phyloP scores from a whole-genome alignment of 352 stramenopile genomes.

The Phytophthora pseudosyringae region DNA sequence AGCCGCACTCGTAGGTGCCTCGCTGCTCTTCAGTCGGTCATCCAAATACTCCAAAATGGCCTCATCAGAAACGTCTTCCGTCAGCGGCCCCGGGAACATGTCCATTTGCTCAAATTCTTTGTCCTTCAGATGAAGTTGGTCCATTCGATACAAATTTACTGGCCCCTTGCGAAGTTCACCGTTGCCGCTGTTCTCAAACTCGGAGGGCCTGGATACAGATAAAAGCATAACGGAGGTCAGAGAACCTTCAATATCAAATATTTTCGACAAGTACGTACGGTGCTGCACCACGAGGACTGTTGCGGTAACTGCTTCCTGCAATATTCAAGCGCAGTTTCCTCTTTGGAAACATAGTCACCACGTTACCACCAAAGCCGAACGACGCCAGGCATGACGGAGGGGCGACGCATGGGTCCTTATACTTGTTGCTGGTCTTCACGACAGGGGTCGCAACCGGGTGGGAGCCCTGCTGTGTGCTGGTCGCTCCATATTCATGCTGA shows the following conservation, averaged over 20 bases:
- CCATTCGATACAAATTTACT: slow-evolving; percentile 81
- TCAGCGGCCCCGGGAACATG: slow-evolving; percentile 79
- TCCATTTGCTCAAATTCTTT: slow-evolving; percentile 73
- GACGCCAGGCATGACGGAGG: slow-evolving; percentile 77
- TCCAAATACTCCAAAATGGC: slow-evolving; percentile 73
- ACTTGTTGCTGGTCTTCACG: slow-evolving; percentile 68
- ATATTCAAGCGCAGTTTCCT: slow-evolving; percentile 82
- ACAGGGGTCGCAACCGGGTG: slow-evolving; percentile 16
- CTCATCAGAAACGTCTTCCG: slow-evolving; percentile 65
- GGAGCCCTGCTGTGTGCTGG: slow-evolving; percentile 20
- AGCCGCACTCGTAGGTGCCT: slow-evolving; percentile 15
- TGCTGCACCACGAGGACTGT: slow-evolving; percentile 60
- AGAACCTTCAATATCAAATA: slow-evolving; percentile 3
- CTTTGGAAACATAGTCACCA: slow-evolving; percentile 91
- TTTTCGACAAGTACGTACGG: slow-evolving; percentile 43
- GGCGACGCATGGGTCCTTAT: slow-evolving; percentile 83
- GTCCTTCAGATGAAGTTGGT: slow-evolving; percentile 78
- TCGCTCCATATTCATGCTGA: slow-evolving; percentile 18
- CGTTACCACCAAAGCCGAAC: slow-evolving; percentile 89
- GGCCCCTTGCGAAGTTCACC: slow-evolving; percentile 82
- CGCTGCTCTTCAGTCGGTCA: slow-evolving; percentile 53
- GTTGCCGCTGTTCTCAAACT: slow-evolving; percentile 58
- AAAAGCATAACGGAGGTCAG: slow-evolving; percentile 17
- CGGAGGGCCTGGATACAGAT: slow-evolving; percentile 43
- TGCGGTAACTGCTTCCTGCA: slow-evolving; percentile 58